A percentile compares a stretch with the other conserved stretches of the same genome.
Evolutionary conservation across 306 rosid species (phyloP).

Genomic region (Parietaria judaica): DNA sequence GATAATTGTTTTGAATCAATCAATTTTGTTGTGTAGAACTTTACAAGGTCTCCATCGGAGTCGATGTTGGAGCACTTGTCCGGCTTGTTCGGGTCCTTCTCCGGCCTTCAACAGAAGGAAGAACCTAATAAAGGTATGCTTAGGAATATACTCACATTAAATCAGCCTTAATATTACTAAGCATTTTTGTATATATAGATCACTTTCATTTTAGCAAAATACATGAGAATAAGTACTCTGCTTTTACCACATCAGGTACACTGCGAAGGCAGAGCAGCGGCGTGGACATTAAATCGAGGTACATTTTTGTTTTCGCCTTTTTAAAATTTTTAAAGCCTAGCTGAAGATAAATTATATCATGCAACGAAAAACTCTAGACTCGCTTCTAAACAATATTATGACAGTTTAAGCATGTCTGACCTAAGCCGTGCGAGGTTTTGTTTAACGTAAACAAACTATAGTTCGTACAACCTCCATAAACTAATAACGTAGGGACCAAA

Average conservation of each 20-base stretch:
- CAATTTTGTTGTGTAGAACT: conserved; percentile 34
- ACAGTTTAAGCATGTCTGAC: too few species aligned
- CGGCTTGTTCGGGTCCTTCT: conserved; percentile 74
- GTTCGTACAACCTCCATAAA: too few species aligned
- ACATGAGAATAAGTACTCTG: too few species aligned
- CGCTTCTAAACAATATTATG: too few species aligned
- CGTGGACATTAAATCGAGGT: conserved; percentile 59
- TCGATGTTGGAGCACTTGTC: conserved; percentile 67
- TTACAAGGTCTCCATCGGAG: conserved; percentile 82
- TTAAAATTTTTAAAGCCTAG: too few species aligned
- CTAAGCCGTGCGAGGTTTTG: too few species aligned
- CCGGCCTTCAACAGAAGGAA: conserved; percentile 58
- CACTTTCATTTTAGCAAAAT: too few species aligned
- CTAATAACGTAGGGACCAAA: too few species aligned
- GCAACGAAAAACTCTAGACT: too few species aligned
- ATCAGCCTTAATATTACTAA: background rate
- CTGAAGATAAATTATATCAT: too few species aligned
- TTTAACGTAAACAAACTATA: too few species aligned
- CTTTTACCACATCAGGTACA: conserved; percentile 45
- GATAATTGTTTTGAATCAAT: background rate
- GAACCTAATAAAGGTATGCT: conserved; percentile 50
- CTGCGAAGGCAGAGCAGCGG: conserved; percentile 66
- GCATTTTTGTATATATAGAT: background rate
- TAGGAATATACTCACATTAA: background rate
- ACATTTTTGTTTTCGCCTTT: too few species aligned